Evolutionary conservation across 257 asterid species (phyloP).

Genomic region (Capsicum rhomboideum): DNA sequence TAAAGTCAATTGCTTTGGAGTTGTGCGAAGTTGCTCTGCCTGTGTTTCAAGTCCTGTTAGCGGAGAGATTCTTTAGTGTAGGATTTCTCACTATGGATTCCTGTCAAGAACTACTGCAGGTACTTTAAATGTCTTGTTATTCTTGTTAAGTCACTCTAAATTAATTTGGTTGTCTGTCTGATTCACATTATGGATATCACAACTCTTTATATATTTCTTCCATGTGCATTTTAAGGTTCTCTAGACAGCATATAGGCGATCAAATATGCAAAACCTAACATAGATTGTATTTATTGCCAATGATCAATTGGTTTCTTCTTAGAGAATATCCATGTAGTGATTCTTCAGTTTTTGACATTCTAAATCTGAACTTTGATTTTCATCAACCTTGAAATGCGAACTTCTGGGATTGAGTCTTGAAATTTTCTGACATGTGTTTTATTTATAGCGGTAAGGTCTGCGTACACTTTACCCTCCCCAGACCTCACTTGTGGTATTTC

Average conservation of each 20-base stretch:
- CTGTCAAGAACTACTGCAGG: conserved; percentile 81
- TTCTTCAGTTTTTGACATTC: not conserved
- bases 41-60: conserved; percentile 54
- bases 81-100: conserved; percentile 67
- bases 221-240: not conserved
- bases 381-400: not conserved
- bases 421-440: not conserved
- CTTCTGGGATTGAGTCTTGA: not conserved
- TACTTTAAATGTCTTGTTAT: conserved; percentile 10
- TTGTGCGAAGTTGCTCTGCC: conserved; percentile 46
- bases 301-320: not conserved
- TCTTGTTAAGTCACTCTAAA: not conserved
- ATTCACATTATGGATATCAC: not conserved
- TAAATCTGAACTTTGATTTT: not conserved
- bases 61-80: conserved; percentile 56
- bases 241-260: not conserved
- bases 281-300: not conserved
- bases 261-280: not conserved
- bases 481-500: too few relatives aligned
- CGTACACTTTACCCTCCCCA: too few relatives aligned
- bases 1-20: conserved; percentile 37
- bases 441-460: too few relatives aligned
- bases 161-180: not conserved
- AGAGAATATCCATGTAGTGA: not conserved
- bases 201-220: not conserved